Evolutionary conservation across 2,329 filamentous ascomycete genomes (phyloP), one percentile per base, ranked within the genome.

Genomic region (Stachybotrys elegans): DNA sequence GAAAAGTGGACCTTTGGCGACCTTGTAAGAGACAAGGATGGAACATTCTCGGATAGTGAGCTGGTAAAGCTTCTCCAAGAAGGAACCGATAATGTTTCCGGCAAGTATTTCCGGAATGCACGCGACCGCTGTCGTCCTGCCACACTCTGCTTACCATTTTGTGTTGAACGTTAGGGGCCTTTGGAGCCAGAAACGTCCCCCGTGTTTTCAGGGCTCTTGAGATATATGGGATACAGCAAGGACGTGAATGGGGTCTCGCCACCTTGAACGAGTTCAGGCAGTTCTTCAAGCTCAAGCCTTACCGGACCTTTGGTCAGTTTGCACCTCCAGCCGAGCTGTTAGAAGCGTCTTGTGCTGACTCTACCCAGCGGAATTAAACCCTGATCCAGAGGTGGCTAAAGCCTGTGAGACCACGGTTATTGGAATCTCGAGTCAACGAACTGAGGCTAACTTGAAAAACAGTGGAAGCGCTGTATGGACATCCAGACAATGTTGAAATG

Each of bases 401-500:
- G 65, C 72, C 39, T 29, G 25, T 29, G n/a, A 29, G 25, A 29
- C 61, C 76, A n/a, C 60, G 63, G 22, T 34, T 34, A 31, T 16
- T 35, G 3, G 20, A 23, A 12, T n/a, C n/a, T n/a, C n/a, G n/a
- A n/a, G 31, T 21, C 25, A 20, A 22, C 20, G 29, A 27, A 25
- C 19, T 23, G 19, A 27, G 34, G 31, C 25, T 29, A n/a, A 25
- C 43, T 22, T 6, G 29, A 13, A 41, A 40, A 21, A 19, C 27
- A 43, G 27, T 57, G 5, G 44, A 51, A 6, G 61, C 70, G 34
- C 65, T 83, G n/a, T 78, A 79, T 50, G 76, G 76, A 16, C 72
- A 80, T 49, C 78, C 78, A 0, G 80, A 83, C 55, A 74, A 71
- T 49, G 76, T 84, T 3, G 80, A 84, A 46, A 63, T 83, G 31